phyloP scores from a whole-genome alignment of 495 filamentous ascomycete genomes.

The Neurospora tetrasperma region DNA sequence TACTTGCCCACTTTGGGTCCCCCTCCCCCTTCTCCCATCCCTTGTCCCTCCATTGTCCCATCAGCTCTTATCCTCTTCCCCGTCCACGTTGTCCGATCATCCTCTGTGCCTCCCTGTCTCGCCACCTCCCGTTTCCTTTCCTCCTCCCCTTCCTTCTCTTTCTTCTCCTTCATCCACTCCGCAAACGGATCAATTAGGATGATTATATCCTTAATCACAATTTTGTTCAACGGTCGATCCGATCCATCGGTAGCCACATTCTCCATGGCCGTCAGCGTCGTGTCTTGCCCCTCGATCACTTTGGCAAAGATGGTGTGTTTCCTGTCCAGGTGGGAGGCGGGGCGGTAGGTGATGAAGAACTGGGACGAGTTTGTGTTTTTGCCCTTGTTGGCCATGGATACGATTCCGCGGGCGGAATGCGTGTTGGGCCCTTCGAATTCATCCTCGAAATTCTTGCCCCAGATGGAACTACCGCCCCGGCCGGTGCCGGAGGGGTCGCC shows the following conservation, averaged over 20 bases:
- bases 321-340: slow-evolving; percentile 71
- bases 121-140: slow-evolving; percentile 42
- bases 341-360: slow-evolving; percentile 89
- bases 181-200: slow-evolving; percentile 95
- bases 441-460: slow-evolving; percentile 86
- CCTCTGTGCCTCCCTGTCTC: slow-evolving; percentile 50
- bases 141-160: slow-evolving; percentile 37
- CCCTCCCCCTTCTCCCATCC: slow-evolving; percentile 19
- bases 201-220: slow-evolving; percentile 69
- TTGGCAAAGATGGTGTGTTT: slow-evolving; percentile 95
- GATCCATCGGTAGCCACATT: slow-evolving; percentile 53
- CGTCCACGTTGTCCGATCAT: slow-evolving; percentile 84
- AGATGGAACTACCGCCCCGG: slow-evolving; percentile 73
- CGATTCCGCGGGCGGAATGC: slow-evolving; percentile 66
- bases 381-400: slow-evolving; percentile 97
- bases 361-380: slow-evolving; percentile 93
- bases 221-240: slow-evolving; percentile 62
- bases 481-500: slow-evolving; percentile 91
- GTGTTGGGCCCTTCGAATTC: slow-evolving; percentile 82
- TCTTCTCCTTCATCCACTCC: slow-evolving; percentile 66
- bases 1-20: slow-evolving; percentile 67
- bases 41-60: slow-evolving; percentile 35
- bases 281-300: slow-evolving; percentile 65
- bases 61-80: slow-evolving; percentile 67
- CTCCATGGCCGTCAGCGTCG: slow-evolving; percentile 60